These are phyloP conservation scores for Leccinum solheimii DNA, from an alignment of 1,284 basidiomycete species.

Conservation along the genomic window DNA sequence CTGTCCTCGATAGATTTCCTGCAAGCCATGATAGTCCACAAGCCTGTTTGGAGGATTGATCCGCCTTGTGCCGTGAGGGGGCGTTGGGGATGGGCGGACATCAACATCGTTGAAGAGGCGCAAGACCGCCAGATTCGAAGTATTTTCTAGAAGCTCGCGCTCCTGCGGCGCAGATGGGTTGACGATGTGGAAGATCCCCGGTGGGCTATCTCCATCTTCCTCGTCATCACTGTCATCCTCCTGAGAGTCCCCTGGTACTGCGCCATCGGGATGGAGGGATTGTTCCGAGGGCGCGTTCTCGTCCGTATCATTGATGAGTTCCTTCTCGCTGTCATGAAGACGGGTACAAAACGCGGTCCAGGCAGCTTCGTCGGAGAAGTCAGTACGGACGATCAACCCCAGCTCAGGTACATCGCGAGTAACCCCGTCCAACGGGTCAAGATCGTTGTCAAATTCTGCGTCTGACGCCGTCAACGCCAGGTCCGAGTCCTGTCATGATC, in stretches of 20 bases:
- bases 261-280: background rate
- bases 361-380: constrained; percentile 63
- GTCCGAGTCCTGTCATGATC: constrained; percentile 16
- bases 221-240: constrained; percentile 37
- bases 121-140: constrained; percentile 64
- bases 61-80: constrained; percentile 45
- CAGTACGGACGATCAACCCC: constrained; percentile 67
- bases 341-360: constrained; percentile 57
- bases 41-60: constrained; percentile 54
- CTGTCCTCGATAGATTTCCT: constrained; percentile 71
- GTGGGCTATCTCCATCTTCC: constrained; percentile 38
- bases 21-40: constrained; percentile 62
- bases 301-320: constrained; percentile 36
- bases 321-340: constrained; percentile 53
- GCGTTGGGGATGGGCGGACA: constrained; percentile 51
- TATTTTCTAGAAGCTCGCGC: constrained; percentile 43
- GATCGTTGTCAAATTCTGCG: constrained; percentile 43
- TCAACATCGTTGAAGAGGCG: constrained; percentile 72
- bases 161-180: constrained; percentile 45
- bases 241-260: constrained; percentile 16
- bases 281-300: constrained; percentile 20
- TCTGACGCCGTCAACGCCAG: constrained; percentile 22
- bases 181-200: constrained; percentile 52
- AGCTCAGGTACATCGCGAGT: constrained; percentile 36
- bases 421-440: constrained; percentile 46